These are phyloP conservation scores for Cicer arietinum DNA, from an alignment of 306 rosid species.

Conservation along the genomic window DNA sequence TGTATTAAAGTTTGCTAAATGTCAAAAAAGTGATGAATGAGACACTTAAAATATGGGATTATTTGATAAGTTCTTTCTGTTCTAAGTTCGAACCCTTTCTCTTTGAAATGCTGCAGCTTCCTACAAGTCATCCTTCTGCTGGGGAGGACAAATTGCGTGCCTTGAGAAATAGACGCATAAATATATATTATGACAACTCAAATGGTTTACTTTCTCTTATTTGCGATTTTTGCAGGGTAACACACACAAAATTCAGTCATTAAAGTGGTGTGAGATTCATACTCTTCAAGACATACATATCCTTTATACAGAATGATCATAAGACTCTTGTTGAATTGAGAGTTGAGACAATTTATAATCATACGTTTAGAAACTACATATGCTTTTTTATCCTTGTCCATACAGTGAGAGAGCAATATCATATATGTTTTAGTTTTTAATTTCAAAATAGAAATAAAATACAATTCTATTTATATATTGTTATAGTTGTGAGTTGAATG, in stretches of 20 bases:
- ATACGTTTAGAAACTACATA: too few species aligned
- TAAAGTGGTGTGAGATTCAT: slow-evolving; percentile 20
- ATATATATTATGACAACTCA: slow-evolving; percentile 35
- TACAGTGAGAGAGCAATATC: too few species aligned
- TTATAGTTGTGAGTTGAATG: too few species aligned
- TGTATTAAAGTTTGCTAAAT: slow-evolving; percentile 10
- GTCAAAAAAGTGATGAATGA: slow-evolving; percentile 10
- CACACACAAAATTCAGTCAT: slow-evolving; percentile 17
- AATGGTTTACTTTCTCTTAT: slow-evolving; percentile 28
- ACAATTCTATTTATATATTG: too few species aligned
- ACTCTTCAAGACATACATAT: slow-evolving; percentile 25
- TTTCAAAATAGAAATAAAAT: too few species aligned
- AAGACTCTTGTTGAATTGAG: slow-evolving; percentile 32
- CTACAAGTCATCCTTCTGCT: slow-evolving; percentile 29
- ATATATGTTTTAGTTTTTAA: too few species aligned
- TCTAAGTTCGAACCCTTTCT: slow-evolving; percentile 20
- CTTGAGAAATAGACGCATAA: slow-evolving; percentile 33
- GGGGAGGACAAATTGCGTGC: slow-evolving; percentile 34
- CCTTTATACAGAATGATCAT: slow-evolving; percentile 31
- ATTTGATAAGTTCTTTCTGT: slow-evolving; percentile 17
- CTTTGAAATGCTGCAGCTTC: slow-evolving; percentile 48
- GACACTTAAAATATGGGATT: slow-evolving; percentile 8
- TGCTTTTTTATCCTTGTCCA: too few species aligned
- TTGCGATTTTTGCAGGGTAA: slow-evolving; percentile 10
- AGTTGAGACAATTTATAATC: background rate